phyloP scores from a whole-genome alignment of 2,329 filamentous ascomycete species.

The Chrysoporthe puriensis region DNA sequence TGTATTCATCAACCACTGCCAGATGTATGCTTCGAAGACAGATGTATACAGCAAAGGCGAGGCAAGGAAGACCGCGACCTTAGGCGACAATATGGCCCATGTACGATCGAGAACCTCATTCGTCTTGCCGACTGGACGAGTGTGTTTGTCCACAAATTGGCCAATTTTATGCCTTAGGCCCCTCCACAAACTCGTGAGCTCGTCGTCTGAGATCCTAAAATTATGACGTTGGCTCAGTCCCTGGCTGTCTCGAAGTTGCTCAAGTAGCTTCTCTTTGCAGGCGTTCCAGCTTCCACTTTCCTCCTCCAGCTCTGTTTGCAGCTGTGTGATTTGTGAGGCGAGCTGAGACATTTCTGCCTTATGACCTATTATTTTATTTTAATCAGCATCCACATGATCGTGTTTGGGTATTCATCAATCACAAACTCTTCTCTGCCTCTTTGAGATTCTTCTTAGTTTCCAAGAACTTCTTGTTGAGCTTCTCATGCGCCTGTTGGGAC shows the following conservation, averaged over 20 bases:
- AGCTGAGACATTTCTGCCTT: neutral
- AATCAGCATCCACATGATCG: neutral
- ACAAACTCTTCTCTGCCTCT: neutral
- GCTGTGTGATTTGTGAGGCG: accelerated
- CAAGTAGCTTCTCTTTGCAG: neutral
- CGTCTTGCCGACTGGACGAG: neutral
- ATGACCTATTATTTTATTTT: neutral
- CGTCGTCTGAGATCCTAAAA: constrained; percentile 26
- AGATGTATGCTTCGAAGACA: constrained; percentile 18
- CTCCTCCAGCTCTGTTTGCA: neutral
- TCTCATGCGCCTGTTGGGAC: neutral
- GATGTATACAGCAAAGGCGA: neutral
- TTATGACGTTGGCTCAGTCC: constrained; percentile 4
- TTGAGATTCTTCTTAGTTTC: neutral
- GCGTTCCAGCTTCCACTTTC: neutral
- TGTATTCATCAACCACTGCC: neutral
- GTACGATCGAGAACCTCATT: neutral
- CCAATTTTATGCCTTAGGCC: constrained; percentile 22
- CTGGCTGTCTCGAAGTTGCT: constrained; percentile 9
- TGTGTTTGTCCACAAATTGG: constrained; percentile 26
- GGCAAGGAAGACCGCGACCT: neutral
- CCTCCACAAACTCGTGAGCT: constrained; percentile 22
- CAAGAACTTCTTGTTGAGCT: neutral
- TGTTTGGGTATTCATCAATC: neutral
- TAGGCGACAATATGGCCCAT: neutral